Percentiles rank a stretch among this genome's conserved stretches.
phyloP scores from a whole-genome alignment of 441 rosid genomes.

The Pelargonium fulgidum region DNA sequence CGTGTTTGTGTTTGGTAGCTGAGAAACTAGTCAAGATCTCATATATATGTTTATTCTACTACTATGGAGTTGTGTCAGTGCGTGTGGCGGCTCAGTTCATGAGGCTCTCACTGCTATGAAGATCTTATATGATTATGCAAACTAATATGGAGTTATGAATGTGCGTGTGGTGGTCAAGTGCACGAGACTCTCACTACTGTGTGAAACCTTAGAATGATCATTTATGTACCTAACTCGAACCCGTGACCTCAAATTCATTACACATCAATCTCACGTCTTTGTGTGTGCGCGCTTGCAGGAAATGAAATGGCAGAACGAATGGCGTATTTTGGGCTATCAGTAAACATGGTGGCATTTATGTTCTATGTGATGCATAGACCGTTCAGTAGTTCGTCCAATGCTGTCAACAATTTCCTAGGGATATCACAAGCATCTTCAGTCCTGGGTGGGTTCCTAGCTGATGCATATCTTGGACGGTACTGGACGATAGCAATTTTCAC shows the following conservation, averaged over 20 bases:
- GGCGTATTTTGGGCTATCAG: constrained; percentile 89
- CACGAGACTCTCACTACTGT: no score
- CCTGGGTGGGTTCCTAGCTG: constrained; percentile 87
- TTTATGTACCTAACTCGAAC: no score
- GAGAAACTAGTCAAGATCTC: not conserved
- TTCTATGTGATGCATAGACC: constrained; percentile 85
- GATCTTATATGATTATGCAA: no score
- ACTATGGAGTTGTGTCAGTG: no score
- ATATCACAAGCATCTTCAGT: constrained; percentile 90
- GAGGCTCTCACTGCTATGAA: no score
- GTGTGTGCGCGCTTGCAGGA: constrained; percentile 34
- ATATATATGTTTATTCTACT: not conserved
- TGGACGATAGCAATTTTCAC: constrained; percentile 93
- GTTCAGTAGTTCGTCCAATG: constrained; percentile 67
- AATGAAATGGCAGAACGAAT: constrained; percentile 98
- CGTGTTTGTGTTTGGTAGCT: constrained; percentile 14
- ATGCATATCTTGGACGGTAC: constrained; percentile 88
- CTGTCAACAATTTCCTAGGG: constrained; percentile 85
- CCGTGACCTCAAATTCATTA: no score
- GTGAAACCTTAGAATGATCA: no score
- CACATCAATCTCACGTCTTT: not conserved
- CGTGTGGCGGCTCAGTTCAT: no score
- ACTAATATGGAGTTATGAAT: no score
- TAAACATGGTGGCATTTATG: constrained; percentile 92
- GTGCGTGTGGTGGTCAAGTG: no score